Evolutionary conservation across 805 yeast species (phyloP), one percentile per base, ranked within the genome.

Genomic region (Metschnikowia hibisci): DNA sequence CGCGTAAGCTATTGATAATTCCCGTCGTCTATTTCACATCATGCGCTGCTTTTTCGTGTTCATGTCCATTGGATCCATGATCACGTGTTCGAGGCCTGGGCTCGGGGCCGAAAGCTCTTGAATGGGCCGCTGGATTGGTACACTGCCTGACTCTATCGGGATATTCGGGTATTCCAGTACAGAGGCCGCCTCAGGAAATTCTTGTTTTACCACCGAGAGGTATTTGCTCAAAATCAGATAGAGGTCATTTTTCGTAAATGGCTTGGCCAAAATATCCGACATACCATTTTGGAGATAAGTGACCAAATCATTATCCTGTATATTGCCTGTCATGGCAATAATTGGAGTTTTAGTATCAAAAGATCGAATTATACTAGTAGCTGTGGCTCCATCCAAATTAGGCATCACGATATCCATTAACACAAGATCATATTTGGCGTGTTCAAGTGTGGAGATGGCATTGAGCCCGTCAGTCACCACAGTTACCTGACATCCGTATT

Each of bases 341-440:
- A 93, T 87, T 10, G 98, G 98, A 0, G 96, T 87, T 42, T 76
- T 77, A 15, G 80, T 78, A 61, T 89, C 95, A 59, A 87, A 87
- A 14, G 84, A 80, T 53, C 98, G 74, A 37, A 93, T 88, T 34
- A 91, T 80, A 32, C 91, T 84, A 1, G 96, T 85, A 1, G 96
- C 96, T 2, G 95, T 82, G 15, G 90, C 89, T 56, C 96, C 88
- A 67, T 87, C 88, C 53, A 86, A 63, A 59, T 84, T 85, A 10
- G 95, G 95, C 93, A 86, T 86, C 16, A 86, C 91, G 41, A 86
- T 86, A 64, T 86, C 95, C 95, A 86, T 86, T 34, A 86, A 62
- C 1, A 86, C 91, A 45, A 86, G 66, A 62, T 84, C 95, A 56
- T 81, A 86, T 53, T 82, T 77, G 28, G 78, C 77, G 39, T 79